Evolutionary conservation across 805 yeast genomes (phyloP), one percentile per base, ranked within the genome.

Genomic region (Wickerhamomyces kurtzmanii): DNA sequence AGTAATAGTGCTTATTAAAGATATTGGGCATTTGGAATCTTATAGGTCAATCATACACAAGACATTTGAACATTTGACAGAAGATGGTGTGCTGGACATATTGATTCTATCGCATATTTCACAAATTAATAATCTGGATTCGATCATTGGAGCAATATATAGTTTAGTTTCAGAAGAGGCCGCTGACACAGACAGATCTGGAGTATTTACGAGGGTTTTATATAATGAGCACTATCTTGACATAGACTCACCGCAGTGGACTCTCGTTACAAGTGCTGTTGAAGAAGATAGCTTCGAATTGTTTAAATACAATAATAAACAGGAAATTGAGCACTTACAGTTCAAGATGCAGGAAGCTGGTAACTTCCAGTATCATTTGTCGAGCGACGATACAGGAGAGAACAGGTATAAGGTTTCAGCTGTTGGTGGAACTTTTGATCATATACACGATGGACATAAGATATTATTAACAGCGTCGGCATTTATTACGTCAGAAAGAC

Each of bases 381-480:
- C n/a, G n/a, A n/a, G n/a, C 1, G 51, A 40, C 25, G 39, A 31
- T 3, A 37, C 40, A 13, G 46, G 40, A 12, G 43, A 42, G 14
- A 41, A 47, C 8, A 30, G 37, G 4, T 62, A 54, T 33, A 32
- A 38, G 12, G 61, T 63, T 5, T 42, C 51, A 16, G 89, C 95
- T 0, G 75, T 89, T 2, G 98, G 98, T 1, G 99, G 99, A 1
- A 91, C 98, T 0, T 91, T 91, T 57, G 99, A 91, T 47, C 97
- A 91, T 54, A 47, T 91, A 20, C 99, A 91, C 43, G 94, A 81
- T 46, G 99, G 97, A 0, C 99, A 91, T 54, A 84, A 82, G 50
- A 78, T 91, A 17, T 59, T 91, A 16, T 60, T 91, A 8, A 75
- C 91, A 0, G 61, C 82, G 33, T 65, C 94, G 0, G 71, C 75